Percentiles rank a stretch among this genome's conserved stretches.
Evolutionary conservation across 1,284 basidiomycete genomes (phyloP).

Genomic region (Ceratobasidium theobromae): DNA sequence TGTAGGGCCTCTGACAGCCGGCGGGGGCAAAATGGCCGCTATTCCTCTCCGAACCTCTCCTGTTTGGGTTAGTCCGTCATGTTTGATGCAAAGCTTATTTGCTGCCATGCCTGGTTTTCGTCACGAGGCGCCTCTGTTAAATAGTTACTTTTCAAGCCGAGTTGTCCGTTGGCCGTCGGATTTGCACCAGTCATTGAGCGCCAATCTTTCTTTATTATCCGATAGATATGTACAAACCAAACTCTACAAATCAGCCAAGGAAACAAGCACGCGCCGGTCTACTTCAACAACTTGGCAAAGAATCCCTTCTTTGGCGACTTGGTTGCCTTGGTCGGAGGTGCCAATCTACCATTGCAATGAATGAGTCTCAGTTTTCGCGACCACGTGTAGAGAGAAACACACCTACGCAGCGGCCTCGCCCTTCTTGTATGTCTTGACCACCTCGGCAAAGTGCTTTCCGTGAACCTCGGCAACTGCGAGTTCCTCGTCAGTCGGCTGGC

Average conservation of each 20-base stretch:
- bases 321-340: constrained; percentile 24
- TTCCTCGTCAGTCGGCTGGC: constrained; percentile 31
- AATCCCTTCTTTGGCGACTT: constrained; percentile 29
- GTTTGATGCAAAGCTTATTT: constrained; percentile 25
- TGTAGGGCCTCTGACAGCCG: constrained; percentile 1
- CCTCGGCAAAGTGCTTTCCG: constrained; percentile 33
- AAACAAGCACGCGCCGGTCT: not conserved
- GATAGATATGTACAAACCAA: constrained; percentile 5
- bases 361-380: constrained; percentile 4
- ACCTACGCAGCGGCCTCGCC: constrained; percentile 32
- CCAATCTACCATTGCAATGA: constrained; percentile 6
- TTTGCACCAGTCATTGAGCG: not conserved
- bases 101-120: not conserved
- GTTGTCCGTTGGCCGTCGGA: constrained; percentile 4
- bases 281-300: constrained; percentile 32
- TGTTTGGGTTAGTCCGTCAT: too few species aligned
- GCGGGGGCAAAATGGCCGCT: constrained; percentile 7
- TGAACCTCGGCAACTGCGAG: constrained; percentile 30
- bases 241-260: constrained; percentile 13
- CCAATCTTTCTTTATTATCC: constrained; percentile 21
- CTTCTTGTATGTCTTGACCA: constrained; percentile 36
- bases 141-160: not conserved
- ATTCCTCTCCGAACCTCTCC: not conserved
- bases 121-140: not conserved
- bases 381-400: not conserved